phyloP scores from a whole-genome alignment of 1,284 basidiomycete species.

The Wolfiporia cocos region DNA sequence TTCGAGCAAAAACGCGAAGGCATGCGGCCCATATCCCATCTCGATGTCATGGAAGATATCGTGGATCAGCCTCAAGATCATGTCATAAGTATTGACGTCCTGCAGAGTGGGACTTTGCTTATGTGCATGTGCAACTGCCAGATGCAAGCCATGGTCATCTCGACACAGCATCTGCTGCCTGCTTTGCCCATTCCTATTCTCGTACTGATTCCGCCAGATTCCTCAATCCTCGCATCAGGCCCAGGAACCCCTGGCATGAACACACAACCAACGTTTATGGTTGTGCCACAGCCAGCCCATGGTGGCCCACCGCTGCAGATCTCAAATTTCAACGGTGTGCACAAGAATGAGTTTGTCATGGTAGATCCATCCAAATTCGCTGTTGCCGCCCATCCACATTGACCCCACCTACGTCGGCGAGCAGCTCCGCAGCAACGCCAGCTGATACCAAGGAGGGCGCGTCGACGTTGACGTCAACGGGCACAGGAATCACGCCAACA shows the following conservation, averaged over 20 bases:
- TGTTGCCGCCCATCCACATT: no score
- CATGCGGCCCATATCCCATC: conserved; percentile 38
- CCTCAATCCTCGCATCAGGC: conserved; percentile 10
- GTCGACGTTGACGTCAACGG: no score
- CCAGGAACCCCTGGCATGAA: conserved; percentile 16
- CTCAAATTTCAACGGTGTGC: no score
- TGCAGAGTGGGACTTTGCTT: no score
- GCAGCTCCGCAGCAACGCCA: no score
- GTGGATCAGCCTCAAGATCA: conserved; percentile 58
- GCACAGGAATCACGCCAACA: neutral
- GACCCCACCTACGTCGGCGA: no score
- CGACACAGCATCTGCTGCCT: conserved; percentile 77
- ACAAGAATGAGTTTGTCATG: no score
- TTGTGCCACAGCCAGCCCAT: conserved; percentile 14
- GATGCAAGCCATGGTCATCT: conserved; percentile 83
- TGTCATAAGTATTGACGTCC: conserved; percentile 37
- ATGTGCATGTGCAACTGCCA: conserved; percentile 28
- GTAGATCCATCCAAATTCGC: no score
- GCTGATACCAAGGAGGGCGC: no score
- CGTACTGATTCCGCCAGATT: no score
- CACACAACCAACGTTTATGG: conserved; percentile 13
- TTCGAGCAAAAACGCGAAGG: conserved; percentile 73
- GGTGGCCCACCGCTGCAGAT: conserved; percentile 9
- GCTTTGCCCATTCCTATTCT: conserved; percentile 11
- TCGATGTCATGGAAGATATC: conserved; percentile 69